A percentile compares a stretch with the other conserved stretches of the same genome.
Evolutionary conservation across 106 monocot genomes (phyloP).

Genomic region (Vanilla planifolia): DNA sequence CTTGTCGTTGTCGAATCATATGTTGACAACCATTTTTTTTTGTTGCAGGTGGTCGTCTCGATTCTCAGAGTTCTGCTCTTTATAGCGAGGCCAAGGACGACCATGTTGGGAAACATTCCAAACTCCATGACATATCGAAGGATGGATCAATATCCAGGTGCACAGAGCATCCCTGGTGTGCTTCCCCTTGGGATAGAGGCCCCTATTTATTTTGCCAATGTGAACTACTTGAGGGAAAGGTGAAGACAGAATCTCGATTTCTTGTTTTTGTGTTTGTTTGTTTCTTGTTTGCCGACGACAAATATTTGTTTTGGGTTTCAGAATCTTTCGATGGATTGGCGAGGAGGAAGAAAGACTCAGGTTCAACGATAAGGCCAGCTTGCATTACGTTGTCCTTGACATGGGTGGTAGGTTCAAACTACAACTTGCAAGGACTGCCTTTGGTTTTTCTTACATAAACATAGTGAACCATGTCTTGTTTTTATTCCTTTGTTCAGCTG

Average conservation of each 20-base stretch:
- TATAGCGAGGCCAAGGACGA: constrained; percentile 75
- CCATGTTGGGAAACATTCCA: constrained; percentile 73
- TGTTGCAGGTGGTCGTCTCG: constrained; percentile 52
- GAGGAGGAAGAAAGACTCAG: constrained; percentile 62
- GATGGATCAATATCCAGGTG: constrained; percentile 66
- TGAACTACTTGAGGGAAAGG: constrained; percentile 90
- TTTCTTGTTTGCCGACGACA: neutral
- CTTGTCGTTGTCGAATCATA: neutral
- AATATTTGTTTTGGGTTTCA: constrained; percentile 7
- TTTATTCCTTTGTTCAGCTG: constrained; percentile 35
- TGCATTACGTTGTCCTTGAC: constrained; percentile 78
- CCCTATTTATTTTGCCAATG: constrained; percentile 82
- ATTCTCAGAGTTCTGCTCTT: constrained; percentile 73
- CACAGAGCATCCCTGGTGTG: constrained; percentile 57
- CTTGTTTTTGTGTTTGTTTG: neutral
- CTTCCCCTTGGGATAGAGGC: constrained; percentile 72
- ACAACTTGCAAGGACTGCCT: neutral
- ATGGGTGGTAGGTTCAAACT: constrained; percentile 75
- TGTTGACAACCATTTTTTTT: neutral
- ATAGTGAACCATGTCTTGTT: neutral
- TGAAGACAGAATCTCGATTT: too few relatives aligned
- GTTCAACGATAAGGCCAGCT: constrained; percentile 25
- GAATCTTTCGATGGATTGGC: constrained; percentile 81
- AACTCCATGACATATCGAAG: constrained; percentile 70
- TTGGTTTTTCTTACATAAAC: neutral